Conservation (phyloP, 768 basidiomycete genomes). For the Hebeloma cylindrosporum region DNA sequence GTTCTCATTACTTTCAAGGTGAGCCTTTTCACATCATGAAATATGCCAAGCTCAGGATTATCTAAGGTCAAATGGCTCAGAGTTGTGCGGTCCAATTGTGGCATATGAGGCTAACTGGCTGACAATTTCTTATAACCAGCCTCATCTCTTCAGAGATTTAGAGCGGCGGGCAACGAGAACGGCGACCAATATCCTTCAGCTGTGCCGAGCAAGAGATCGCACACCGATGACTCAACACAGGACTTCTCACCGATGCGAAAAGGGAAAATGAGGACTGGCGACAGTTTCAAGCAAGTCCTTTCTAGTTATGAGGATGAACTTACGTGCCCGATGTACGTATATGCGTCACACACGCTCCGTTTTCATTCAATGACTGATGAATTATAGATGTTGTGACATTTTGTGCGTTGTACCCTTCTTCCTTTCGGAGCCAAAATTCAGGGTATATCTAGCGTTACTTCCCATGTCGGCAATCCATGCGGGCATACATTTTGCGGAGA, state of each 20-base stretch:
- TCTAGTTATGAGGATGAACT: slow-evolving; percentile 62
- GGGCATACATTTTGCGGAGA: slow-evolving; percentile 73
- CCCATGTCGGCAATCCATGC: slow-evolving; percentile 68
- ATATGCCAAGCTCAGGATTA: neutral
- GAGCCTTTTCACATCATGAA: neutral
- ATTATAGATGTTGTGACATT: slow-evolving; percentile 64
- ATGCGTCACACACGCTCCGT: neutral
- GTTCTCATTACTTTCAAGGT: slow-evolving; percentile 14
- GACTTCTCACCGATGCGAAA: slow-evolving; percentile 29
- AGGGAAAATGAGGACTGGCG: slow-evolving; percentile 42
- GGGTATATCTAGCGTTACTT: slow-evolving; percentile 45
- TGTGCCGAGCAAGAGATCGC: slow-evolving; percentile 17
- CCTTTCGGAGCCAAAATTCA: slow-evolving; percentile 1
- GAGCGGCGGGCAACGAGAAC: neutral
- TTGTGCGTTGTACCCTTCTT: slow-evolving; percentile 46
- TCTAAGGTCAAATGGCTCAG: neutral
- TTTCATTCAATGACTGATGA: slow-evolving; percentile 2
- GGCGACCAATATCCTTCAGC: slow-evolving; percentile 9
- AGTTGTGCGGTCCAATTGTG: neutral
- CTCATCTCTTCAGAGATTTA: slow-evolving; percentile 1
- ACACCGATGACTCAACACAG: slow-evolving; percentile 11
- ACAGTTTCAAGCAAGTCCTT: slow-evolving; percentile 31
- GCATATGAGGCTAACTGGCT: neutral
- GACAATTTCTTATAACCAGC: slow-evolving; percentile 2
- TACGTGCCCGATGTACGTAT: slow-evolving; percentile 69